These are phyloP conservation scores for Lasiosphaeris hirsuta DNA, from an alignment of 495 filamentous ascomycete species.

Conservation along the genomic window DNA sequence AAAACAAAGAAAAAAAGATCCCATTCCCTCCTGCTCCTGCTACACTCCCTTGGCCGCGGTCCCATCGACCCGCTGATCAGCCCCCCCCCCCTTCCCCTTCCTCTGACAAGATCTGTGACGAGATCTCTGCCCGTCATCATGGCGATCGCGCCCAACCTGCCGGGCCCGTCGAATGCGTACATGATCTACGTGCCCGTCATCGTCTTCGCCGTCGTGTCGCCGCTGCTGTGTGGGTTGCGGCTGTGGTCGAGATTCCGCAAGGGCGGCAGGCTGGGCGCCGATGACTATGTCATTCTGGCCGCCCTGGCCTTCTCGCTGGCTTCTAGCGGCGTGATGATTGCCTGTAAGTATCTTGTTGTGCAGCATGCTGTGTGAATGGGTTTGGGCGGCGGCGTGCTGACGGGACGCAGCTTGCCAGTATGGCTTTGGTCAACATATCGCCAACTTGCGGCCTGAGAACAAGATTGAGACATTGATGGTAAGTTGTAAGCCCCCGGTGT, in stretches of 20 bases:
- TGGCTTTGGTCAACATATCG: constrained; percentile 27
- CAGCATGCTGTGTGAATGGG: too few relatives aligned
- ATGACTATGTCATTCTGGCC: constrained; percentile 30
- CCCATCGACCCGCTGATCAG: neutral
- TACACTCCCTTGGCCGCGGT: too few relatives aligned
- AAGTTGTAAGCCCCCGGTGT: neutral
- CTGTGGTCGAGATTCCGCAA: constrained; percentile 26
- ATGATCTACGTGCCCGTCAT: constrained; percentile 24
- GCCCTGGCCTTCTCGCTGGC: constrained; percentile 24
- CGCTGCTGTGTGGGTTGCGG: constrained; percentile 20
- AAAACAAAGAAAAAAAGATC: too few relatives aligned
- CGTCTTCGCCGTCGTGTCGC: constrained; percentile 28
- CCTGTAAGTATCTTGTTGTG: constrained; percentile 1
- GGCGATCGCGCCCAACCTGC: neutral
- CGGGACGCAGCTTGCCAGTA: constrained; percentile 16
- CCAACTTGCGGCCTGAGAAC: constrained; percentile 14
- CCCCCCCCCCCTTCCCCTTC: too few relatives aligned
- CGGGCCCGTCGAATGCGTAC: constrained; percentile 15
- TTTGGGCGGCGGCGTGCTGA: neutral
- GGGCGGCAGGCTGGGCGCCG: constrained; percentile 23
- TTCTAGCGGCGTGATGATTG: constrained; percentile 29
- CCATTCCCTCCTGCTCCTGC: neutral
- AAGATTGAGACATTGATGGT: constrained; percentile 29
- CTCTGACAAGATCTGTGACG: too few relatives aligned
- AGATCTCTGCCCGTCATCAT: neutral